Base-by-base conservation (phyloP, 2,329 filamentous ascomycete species). In the Aurifilum marmelostoma region DNA sequence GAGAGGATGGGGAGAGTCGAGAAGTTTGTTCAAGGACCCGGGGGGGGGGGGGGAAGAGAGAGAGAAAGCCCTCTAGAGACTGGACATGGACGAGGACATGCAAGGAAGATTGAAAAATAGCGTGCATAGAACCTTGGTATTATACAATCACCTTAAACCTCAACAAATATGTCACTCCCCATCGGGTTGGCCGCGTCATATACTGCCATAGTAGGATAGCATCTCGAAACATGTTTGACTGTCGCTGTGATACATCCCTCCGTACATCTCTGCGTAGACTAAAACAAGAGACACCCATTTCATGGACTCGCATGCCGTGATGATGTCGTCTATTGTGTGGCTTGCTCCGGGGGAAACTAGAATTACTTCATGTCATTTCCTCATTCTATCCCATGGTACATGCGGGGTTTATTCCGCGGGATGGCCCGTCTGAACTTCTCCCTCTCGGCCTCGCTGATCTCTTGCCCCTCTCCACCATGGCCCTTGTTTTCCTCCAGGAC, bases 91-190 rank as follows among this genome's bases (percentile, higher is more conserved):
- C 4, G 56, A 24, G 47, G 34, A 12, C 54, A 60, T n/a, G 18
- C 37, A 43, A 62, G 34, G 64, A n/a, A 54, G 41, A 47, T 27
- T 67, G 32, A 14, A 52, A 34, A 50, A 60, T 52, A 67, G 65
- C 58, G 65, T 67, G 65, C 32, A 67, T 67, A 67, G 65, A 61
- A 16, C 43, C 14, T 43, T 34, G 34, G 34, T 34, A 61, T 18
- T 62, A 67, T 39, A 32, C 61, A 52, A 52, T 34, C 16, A 47
- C 29, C 18, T 32, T 32, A 34, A 5, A 21, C 18, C 18, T 32
- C 21, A 5, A 21, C 37, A 43, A 62, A 39, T 24, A 24, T 37
- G n/a, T 60, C 34, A 39, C 39, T 29, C 12, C 37, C 37, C 37
- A 16, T 16, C 29, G 9, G n/a, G 39, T 34, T 65, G n/a, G 54